These are phyloP conservation scores for Cryptosporidium sp. DNA, from an alignment of 169 alveolate genomes.

Conservation along the genomic window DNA sequence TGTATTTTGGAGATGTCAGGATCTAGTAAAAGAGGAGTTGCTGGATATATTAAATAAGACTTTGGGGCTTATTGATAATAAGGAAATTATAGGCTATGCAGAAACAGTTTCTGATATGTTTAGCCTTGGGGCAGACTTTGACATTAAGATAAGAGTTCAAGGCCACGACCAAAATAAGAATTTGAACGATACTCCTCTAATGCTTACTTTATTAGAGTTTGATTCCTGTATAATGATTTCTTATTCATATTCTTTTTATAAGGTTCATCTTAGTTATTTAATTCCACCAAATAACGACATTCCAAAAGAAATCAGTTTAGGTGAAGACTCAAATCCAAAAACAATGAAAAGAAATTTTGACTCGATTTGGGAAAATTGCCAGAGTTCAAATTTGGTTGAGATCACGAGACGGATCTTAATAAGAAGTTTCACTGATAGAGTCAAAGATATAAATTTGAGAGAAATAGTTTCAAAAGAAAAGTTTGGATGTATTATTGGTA, in stretches of 20 bases:
- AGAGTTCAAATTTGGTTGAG: conserved; percentile 33
- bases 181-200: conserved; percentile 9
- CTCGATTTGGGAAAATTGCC: conserved; percentile 42
- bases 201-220: conserved; percentile 21
- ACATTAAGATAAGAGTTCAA: background rate
- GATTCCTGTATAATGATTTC: conserved; percentile 44
- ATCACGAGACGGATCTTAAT: conserved; percentile 11
- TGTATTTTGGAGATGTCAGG: conserved; percentile 73
- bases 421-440: conserved; percentile 35
- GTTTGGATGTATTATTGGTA: conserved; percentile 59
- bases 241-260: background rate
- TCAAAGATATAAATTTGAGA: conserved; percentile 1
- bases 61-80: conserved; percentile 25
- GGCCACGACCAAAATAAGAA: background rate
- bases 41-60: conserved; percentile 20
- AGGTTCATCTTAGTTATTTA: background rate
- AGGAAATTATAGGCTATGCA: background rate
- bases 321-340: background rate
- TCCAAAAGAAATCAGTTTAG: conserved; percentile 2
- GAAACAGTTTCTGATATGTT: conserved; percentile 19
- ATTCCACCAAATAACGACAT: conserved; percentile 5
- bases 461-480: conserved; percentile 21
- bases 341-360: conserved; percentile 9
- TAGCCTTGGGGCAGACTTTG: background rate
- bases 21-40: conserved; percentile 27